Base-by-base conservation (phyloP, 164 flowering plant genomes). In the Litsea cubeba region DNA sequence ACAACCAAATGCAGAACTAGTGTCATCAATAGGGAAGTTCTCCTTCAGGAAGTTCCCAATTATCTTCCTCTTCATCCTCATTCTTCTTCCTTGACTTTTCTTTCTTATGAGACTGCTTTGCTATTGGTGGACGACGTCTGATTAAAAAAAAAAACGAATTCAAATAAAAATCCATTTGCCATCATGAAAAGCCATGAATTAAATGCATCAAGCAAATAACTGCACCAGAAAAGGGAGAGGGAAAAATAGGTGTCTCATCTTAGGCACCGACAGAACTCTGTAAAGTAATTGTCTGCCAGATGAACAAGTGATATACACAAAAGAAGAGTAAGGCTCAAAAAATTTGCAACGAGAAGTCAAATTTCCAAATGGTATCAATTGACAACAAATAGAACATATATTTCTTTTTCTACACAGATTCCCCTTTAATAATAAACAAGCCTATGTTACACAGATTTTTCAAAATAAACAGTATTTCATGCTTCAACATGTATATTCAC, bases 31-130 rank as follows among this genome's bases (percentile, higher is more conserved):
- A 75, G 15, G 77, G 77, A 24, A 75, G 63, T 25, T 18, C 67
- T 66, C 57, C 77, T 71, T 66, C 71, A 32, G 80, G 77, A 24
- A 78, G 68, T 10, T 78, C 77, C 80, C 84, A 80, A 74, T 84
- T 84, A 65, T 84, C 87, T 68, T 84, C 82, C 12, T 74, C 83
- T 2, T 82, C 80, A 12, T 78, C 79, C 0, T 74, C 66, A 15
- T 64, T 63, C 64, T 65, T 82, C 58, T 65, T 69, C 30, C 62
- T 77, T 4, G 68, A 18, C 3, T 50, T 20, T 70, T 80, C 83
- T 46, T 58, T 75, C 72, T 69, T 70, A n/a, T 67, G 68, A 62
- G 50, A 68, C 6, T 60, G 25, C 54, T 46, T 20, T 58, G 22
- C 24, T 74, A 62, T 77, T 8, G 78, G 64, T 20, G 50, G 70